Percentiles rank a stretch among this genome's conserved stretches.
Conservation (phyloP, 176 grass and related monocot genomes). For the Oryza glaberrima region DNA sequence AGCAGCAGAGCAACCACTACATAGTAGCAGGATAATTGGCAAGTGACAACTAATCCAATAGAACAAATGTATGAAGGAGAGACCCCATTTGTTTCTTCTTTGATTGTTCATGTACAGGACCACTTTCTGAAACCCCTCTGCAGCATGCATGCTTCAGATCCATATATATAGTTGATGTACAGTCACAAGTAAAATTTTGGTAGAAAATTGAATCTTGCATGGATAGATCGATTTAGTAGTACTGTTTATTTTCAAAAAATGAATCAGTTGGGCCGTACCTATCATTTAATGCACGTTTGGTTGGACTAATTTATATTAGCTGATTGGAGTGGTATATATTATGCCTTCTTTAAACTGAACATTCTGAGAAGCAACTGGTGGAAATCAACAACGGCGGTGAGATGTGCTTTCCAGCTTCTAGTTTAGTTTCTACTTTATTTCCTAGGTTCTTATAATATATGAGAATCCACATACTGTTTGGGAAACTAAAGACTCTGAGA, state of each 20-base stretch:
- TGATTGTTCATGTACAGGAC: slow-evolving; percentile 2
- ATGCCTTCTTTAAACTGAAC: too few species aligned
- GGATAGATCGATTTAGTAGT: background rate
- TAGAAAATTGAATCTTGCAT: background rate
- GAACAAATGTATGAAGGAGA: slow-evolving; percentile 8
- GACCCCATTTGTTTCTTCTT: background rate
- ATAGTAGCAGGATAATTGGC: background rate
- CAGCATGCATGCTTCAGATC: slow-evolving; percentile 18
- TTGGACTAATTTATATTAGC: background rate
- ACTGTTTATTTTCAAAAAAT: background rate
- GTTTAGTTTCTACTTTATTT: too few species aligned
- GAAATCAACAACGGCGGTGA: too few species aligned
- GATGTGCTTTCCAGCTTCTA: too few species aligned
- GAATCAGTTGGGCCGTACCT: background rate
- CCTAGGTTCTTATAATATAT: too few species aligned
- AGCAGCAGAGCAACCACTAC: background rate
- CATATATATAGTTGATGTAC: background rate
- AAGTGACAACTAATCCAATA: slow-evolving; percentile 42
- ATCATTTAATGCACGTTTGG: background rate
- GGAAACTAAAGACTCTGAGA: too few species aligned
- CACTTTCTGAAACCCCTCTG: slow-evolving; percentile 1
- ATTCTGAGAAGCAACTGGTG: too few species aligned
- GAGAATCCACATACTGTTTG: too few species aligned
- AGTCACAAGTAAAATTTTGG: background rate
- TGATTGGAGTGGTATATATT: background rate